These are phyloP conservation scores for Blastocystis sp. DNA, from an alignment of 352 stramenopile species.

Conservation along the genomic window DNA sequence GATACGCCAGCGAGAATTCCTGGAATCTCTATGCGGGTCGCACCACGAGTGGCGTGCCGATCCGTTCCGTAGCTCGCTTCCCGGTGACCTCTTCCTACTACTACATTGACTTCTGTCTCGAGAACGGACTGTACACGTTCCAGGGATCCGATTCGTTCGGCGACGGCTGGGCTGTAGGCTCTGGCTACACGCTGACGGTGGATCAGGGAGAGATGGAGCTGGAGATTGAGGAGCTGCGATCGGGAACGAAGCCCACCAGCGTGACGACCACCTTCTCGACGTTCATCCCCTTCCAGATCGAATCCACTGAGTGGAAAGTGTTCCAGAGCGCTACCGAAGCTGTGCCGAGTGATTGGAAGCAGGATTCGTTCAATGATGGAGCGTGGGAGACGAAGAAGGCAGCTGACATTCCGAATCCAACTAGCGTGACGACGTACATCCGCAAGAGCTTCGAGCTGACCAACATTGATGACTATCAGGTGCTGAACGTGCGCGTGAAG, in stretches of 20 bases:
- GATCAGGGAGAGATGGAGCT: neutral
- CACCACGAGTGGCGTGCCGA: neutral
- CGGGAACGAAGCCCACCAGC: neutral
- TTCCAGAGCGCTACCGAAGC: no score
- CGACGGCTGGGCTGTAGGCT: neutral
- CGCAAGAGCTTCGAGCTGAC: neutral
- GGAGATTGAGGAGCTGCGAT: neutral
- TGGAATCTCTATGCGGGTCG: neutral
- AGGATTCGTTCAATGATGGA: neutral
- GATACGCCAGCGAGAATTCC: neutral
- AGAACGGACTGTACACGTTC: neutral
- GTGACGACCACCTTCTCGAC: neutral
- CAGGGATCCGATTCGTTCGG: neutral
- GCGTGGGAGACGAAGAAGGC: neutral
- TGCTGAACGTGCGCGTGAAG: neutral
- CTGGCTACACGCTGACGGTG: neutral
- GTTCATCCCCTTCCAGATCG: slow-evolving; percentile 13
- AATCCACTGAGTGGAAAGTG: neutral
- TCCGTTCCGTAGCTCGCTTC: neutral
- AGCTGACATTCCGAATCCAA: neutral
- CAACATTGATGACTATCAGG: neutral
- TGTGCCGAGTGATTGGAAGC: neutral
- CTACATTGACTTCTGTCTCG: neutral
- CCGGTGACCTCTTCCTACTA: neutral
- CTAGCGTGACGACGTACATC: neutral